Evolutionary conservation across 169 alveolate species (phyloP).

Genomic region (Plasmodium vinckei): DNA sequence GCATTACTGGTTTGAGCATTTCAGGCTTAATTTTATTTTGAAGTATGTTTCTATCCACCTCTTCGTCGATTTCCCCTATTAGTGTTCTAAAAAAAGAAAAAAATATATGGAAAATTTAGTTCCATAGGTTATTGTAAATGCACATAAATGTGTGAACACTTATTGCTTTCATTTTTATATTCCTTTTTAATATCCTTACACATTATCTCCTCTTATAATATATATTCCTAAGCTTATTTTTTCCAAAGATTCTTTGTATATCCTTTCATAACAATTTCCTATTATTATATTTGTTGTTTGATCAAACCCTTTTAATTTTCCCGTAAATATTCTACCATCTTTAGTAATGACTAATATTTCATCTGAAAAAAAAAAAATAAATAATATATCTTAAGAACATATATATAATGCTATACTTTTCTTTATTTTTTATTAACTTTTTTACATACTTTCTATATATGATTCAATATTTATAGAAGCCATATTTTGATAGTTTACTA

Average conservation of each 20-base stretch:
- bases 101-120: not conserved
- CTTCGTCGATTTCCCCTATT: constrained; percentile 83
- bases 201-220: constrained; percentile 88
- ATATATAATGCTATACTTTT: not conserved
- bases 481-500: constrained; percentile 19
- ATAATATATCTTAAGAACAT: not conserved
- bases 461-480: constrained; percentile 67
- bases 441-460: constrained; percentile 51
- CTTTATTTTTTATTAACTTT: not conserved
- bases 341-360: constrained; percentile 88
- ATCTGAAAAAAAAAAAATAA: constrained; percentile 77
- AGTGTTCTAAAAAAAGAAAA: constrained; percentile 75
- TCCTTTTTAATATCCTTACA: constrained; percentile 76
- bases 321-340: constrained; percentile 92
- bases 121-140: not conserved
- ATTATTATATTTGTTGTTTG: constrained; percentile 91
- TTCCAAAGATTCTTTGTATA: constrained; percentile 88
- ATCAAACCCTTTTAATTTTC: constrained; percentile 91
- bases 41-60: constrained; percentile 78
- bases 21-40: constrained; percentile 80
- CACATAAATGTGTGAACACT: not conserved
- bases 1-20: constrained; percentile 79
- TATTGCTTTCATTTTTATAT: not conserved
- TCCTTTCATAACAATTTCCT: constrained; percentile 89
- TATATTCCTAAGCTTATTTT: constrained; percentile 88